Base-by-base conservation (phyloP, 441 rosid species). In the Populus tomentosa region DNA sequence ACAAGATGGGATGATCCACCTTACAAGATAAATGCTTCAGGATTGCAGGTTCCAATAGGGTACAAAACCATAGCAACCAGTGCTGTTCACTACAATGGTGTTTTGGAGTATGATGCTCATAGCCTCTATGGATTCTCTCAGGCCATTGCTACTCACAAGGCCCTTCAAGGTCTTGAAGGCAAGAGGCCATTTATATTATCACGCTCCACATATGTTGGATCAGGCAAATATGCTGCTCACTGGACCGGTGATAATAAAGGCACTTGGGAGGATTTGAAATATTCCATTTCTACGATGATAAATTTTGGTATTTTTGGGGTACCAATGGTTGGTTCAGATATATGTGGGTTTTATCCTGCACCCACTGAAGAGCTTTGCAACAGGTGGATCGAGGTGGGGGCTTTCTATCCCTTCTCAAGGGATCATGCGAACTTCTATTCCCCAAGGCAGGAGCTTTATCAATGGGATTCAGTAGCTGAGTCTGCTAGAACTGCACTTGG, bases 201-300 rank as follows among this genome's bases (percentile, higher is more conserved):
- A 0, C 89, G 98, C 46, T 96, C 99, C 50, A 96, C 98, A 7
- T 94, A 70, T 7, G 97, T 96, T 40, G 99, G 99, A 73, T 92
- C 98, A 0, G 98, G 99, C 67, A 84, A 89, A 38, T 96, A 96
- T 80, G 88, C 89, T 66, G 99, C 99, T 67, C 98, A 96, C 24
- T 96, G 98, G 99, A 96, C 98, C 0, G 98, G 99, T 75, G 99
- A 96, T 78, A 96, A 92, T 73, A 61, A 94, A 82, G 99, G 98
- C 61, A 96, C 93, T 7, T 96, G 99, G 99, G 87, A 96, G 32
- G 83, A 94, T 86, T 80, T 96, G 79, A 91, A 78, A 86, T 91
- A 90, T 63, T 94, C 99, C 38, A 94, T 96, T 73, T 88, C 97
- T 26, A 94, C 99, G 0, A 85, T 94, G 96, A 75, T 96, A 79